These are phyloP conservation scores for Vitis hybrid DNA, from an alignment of 177 flowering plant genomes.

Conservation along the genomic window DNA sequence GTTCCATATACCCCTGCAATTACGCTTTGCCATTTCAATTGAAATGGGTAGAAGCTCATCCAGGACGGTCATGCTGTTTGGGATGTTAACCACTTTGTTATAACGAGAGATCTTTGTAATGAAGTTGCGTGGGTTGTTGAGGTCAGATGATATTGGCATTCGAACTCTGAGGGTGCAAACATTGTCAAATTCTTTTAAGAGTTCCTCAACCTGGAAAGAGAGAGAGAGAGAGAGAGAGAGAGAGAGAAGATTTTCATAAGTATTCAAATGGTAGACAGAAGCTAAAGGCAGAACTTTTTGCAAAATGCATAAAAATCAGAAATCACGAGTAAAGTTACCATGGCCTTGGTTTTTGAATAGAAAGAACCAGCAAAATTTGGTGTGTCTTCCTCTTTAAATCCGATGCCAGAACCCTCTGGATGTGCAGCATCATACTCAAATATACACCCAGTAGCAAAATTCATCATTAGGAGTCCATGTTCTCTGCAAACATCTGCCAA, in stretches of 20 bases:
- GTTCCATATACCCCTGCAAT: slow-evolving; percentile 68
- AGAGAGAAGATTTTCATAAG: background rate
- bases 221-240: background rate
- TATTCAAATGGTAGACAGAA: background rate
- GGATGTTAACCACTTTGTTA: slow-evolving; percentile 63
- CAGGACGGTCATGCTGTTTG: slow-evolving; percentile 70
- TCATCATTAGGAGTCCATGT: slow-evolving; percentile 54
- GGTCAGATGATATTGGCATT: slow-evolving; percentile 72
- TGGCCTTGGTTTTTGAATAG: slow-evolving; percentile 71
- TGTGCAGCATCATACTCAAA: slow-evolving; percentile 66
- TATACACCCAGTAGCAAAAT: slow-evolving; percentile 70
- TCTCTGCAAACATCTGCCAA: slow-evolving; percentile 70
- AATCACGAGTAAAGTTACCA: slow-evolving; percentile 37
- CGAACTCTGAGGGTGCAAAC: slow-evolving; percentile 71
- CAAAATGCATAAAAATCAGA: background rate
- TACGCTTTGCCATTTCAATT: slow-evolving; percentile 72
- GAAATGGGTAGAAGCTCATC: slow-evolving; percentile 72
- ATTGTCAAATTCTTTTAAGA: slow-evolving; percentile 61
- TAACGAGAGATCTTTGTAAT: slow-evolving; percentile 63
- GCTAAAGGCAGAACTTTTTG: background rate
- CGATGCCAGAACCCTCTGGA: slow-evolving; percentile 66
- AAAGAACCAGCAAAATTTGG: slow-evolving; percentile 65
- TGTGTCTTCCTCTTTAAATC: slow-evolving; percentile 58
- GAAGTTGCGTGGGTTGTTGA: slow-evolving; percentile 69
- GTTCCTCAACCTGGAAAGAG: slow-evolving; percentile 57